Evolutionary conservation across 176 grass and related monocot genomes (phyloP).

Genomic region (Zea luxurians): DNA sequence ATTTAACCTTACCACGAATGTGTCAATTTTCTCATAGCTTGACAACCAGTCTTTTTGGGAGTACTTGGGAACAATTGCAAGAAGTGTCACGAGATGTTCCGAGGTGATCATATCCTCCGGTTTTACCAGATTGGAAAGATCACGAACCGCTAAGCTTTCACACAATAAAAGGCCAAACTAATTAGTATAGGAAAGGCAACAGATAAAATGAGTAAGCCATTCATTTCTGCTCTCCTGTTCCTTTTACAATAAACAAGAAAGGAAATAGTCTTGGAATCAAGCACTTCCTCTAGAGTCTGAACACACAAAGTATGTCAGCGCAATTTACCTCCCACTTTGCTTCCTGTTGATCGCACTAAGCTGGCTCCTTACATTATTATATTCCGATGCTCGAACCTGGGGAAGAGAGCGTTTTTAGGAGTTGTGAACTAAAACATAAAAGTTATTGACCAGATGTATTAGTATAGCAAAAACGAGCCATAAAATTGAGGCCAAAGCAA

Average conservation of each 20-base stretch:
- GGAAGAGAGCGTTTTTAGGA: background rate
- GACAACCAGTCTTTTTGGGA: slow-evolving; percentile 94
- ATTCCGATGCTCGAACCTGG: slow-evolving; percentile 81
- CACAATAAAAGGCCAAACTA: background rate
- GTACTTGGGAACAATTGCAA: slow-evolving; percentile 91
- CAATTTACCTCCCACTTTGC: slow-evolving; percentile 88
- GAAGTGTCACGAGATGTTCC: slow-evolving; percentile 91
- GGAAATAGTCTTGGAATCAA: background rate
- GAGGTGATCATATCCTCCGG: slow-evolving; percentile 84
- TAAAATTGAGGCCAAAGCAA: background rate
- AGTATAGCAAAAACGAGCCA: background rate
- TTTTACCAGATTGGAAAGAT: slow-evolving; percentile 85
- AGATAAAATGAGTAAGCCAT: background rate
- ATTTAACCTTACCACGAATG: slow-evolving; percentile 69
- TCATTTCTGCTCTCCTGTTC: background rate
- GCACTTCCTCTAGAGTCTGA: background rate
- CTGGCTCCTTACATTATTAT: slow-evolving; percentile 93
- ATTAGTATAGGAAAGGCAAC: background rate
- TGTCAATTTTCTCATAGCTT: slow-evolving; percentile 79
- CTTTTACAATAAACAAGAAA: slow-evolving; percentile 8
- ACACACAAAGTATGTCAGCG: background rate
- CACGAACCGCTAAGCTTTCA: slow-evolving; percentile 83
- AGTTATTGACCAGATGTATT: background rate
- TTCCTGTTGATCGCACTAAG: slow-evolving; percentile 95
- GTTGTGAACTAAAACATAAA: background rate